Evolutionary conservation across 2,329 filamentous ascomycete genomes (phyloP), one percentile per base, ranked within the genome.

Genomic region (Penicillium sp.): DNA sequence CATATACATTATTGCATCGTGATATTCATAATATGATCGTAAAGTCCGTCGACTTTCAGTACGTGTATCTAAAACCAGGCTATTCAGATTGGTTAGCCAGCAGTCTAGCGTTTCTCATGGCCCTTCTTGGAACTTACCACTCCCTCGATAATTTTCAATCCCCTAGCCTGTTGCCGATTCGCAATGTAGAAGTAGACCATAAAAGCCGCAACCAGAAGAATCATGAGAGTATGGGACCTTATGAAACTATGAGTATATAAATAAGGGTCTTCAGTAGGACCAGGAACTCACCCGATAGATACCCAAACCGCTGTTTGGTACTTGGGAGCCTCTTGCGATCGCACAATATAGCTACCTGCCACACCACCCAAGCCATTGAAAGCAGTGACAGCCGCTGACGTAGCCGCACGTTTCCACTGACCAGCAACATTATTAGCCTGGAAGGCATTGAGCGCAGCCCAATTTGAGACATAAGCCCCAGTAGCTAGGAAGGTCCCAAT

Each of bases 261-360:
- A 42, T 5, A 7, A 24, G 4, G 37, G 8, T 7, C 4, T 27
- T 37, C 2, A 19, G 4, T 24, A 7, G 39, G 44, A 6, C 7
- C 1, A n/a, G 35, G 39, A 19, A 63, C 66, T 59, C 54, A 76
- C 69, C 82, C 86, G 56, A 89, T 87, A 13, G 83, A 86, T 14
- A 88, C 80, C 85, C 86, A 89, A 14, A 89, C 81, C 2, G 87
- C 87, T 2, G 87, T 89, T 56, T 78, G 70, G 69, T 89, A 89
- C 55, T 77, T 72, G 7, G 87, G 87, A 2, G 85, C 85, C 67
- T 90, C 86, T 9, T 78, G 70, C 58, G 82, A 78, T 26, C 83
- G 77, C 3, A 90, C 84, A 61, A 89, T 88, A 66, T 85, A 90
- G 65, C 83, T 86, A 1, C 86, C 86, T 1, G 85, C 85, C 58